Conservation (phyloP, 805 yeast species). For the Cyberlindnera mycetangii region DNA sequence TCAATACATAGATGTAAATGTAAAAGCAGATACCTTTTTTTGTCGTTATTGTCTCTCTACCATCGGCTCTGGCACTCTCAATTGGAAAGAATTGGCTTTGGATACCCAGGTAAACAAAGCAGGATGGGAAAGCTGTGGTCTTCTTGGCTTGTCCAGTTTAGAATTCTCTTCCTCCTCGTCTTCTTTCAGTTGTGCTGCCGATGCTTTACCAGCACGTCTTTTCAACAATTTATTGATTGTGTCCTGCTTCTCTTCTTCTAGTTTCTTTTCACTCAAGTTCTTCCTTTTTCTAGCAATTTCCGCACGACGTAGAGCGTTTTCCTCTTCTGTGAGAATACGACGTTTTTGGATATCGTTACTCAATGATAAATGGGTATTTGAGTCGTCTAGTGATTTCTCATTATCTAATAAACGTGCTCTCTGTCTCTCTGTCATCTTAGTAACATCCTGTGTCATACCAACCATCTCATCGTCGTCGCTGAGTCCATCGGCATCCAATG, state of each 20-base stretch:
- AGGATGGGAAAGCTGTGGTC: conserved; percentile 24
- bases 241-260: conserved; percentile 91
- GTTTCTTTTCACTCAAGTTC: conserved; percentile 73
- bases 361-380: conserved; percentile 16
- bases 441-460: conserved; percentile 16
- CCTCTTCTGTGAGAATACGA: conserved; percentile 75
- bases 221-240: conserved; percentile 83
- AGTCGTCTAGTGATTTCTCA: background rate
- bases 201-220: conserved; percentile 69
- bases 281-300: conserved; percentile 88
- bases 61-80: conserved; percentile 25
- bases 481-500: conserved; percentile 24
- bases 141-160: conserved; percentile 20
- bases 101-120: conserved; percentile 27
- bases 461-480: conserved; percentile 21
- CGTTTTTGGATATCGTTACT: conserved; percentile 35
- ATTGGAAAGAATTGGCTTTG: conserved; percentile 8
- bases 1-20: too few species aligned
- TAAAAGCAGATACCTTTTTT: too few species aligned
- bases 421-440: conserved; percentile 31
- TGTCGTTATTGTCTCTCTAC: background rate
- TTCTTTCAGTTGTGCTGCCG: conserved; percentile 20
- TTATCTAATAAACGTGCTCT: conserved; percentile 19
- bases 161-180: conserved; percentile 18
- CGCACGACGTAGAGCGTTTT: conserved; percentile 73